A percentile compares a stretch with the other conserved stretches of the same genome.
These are phyloP conservation scores for Corchorus olitorius DNA, from an alignment of 345 rosid genomes.

Conservation along the genomic window DNA sequence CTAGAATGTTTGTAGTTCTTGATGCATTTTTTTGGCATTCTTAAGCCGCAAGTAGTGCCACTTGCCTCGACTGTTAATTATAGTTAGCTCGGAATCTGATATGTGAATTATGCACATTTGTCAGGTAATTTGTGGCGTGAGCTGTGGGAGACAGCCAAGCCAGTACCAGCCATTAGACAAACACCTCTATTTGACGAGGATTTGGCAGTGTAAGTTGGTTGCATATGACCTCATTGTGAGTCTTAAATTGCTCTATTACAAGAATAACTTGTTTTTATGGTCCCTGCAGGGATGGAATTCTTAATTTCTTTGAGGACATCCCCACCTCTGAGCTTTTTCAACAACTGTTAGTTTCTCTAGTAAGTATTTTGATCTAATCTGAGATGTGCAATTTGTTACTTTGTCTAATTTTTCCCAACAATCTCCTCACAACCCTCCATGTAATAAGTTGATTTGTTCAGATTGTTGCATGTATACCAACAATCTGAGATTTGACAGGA, in stretches of 20 bases:
- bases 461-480: too few species aligned
- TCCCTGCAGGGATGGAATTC: constrained; percentile 80
- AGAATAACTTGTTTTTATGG: constrained; percentile 14
- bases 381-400: neutral
- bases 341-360: constrained; percentile 84
- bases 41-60: neutral
- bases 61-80: neutral
- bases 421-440: neutral
- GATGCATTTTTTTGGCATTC: neutral
- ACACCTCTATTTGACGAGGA: constrained; percentile 93
- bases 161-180: constrained; percentile 88
- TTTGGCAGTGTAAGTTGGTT: constrained; percentile 81
- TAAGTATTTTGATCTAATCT: constrained; percentile 39
- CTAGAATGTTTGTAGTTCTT: neutral
- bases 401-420: neutral
- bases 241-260: constrained; percentile 14
- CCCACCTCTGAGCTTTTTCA: constrained; percentile 68
- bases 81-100: neutral
- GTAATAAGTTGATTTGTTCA: too few species aligned
- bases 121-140: constrained; percentile 95
- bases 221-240: neutral
- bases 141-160: constrained; percentile 92
- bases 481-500: neutral
- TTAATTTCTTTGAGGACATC: constrained; percentile 74
- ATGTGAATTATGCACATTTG: constrained; percentile 10